Evolutionary conservation across 2,329 filamentous ascomycete genomes (phyloP).

Genomic region (Arthrobotrys sphaeroides): DNA sequence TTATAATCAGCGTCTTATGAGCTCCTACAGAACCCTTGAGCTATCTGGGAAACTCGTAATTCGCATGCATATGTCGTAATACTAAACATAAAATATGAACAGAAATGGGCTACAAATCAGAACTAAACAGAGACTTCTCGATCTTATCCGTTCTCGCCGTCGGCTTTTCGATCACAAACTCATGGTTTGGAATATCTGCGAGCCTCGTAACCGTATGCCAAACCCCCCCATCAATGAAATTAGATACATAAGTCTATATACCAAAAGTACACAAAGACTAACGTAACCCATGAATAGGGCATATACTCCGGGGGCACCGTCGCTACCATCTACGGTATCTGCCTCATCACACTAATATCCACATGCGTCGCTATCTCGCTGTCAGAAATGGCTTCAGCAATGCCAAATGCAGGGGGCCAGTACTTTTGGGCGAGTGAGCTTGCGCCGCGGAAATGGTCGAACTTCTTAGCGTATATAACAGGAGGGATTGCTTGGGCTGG

Average conservation of each 20-base stretch:
- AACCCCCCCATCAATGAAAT: neutral
- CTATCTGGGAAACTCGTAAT: no score
- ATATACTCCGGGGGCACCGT: slow-evolving; percentile 65
- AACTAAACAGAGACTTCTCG: slow-evolving; percentile 65
- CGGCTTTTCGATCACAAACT: slow-evolving; percentile 66
- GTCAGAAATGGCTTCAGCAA: slow-evolving; percentile 65
- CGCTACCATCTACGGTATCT: slow-evolving; percentile 66
- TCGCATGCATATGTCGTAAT: neutral
- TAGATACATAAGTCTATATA: neutral
- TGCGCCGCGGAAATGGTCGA: slow-evolving; percentile 62
- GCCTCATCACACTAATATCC: slow-evolving; percentile 64
- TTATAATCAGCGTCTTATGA: neutral
- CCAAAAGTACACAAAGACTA: neutral
- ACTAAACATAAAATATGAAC: neutral
- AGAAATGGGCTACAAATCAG: slow-evolving; percentile 64
- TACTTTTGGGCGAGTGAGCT: slow-evolving; percentile 67
- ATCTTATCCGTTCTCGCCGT: slow-evolving; percentile 65
- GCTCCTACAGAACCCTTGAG: no score
- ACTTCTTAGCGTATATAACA: slow-evolving; percentile 63
- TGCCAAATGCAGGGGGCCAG: slow-evolving; percentile 66
- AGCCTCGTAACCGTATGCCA: slow-evolving; percentile 57
- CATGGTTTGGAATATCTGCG: slow-evolving; percentile 63
- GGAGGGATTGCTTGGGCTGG: slow-evolving; percentile 68
- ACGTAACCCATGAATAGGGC: slow-evolving; percentile 59
- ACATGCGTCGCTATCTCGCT: slow-evolving; percentile 64